Conservation (phyloP, 2,329 filamentous ascomycete genomes). For the Ascochyta koolunga region DNA sequence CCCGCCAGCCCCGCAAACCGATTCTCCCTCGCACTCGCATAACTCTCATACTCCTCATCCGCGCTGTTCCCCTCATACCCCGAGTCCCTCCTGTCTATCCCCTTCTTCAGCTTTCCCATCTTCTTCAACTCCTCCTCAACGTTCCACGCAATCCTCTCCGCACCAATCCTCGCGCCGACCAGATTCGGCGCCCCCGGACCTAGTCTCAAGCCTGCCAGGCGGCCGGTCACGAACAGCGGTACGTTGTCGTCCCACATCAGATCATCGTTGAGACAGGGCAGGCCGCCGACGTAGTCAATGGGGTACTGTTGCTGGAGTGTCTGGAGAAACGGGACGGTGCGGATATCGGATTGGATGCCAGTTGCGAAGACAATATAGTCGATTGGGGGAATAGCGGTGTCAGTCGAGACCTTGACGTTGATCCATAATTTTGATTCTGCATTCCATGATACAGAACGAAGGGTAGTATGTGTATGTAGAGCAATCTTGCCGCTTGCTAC, state of each 20-base stretch:
- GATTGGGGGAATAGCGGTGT: constrained; percentile 57
- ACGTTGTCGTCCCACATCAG: constrained; percentile 77
- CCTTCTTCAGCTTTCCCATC: constrained; percentile 24
- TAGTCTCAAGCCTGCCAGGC: constrained; percentile 69
- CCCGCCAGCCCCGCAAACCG: constrained; percentile 47
- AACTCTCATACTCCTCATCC: constrained; percentile 33
- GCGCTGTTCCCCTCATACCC: constrained; percentile 18
- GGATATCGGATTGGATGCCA: constrained; percentile 69
- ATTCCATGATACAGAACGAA: constrained; percentile 61
- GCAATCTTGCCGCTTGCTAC: constrained; percentile 58
- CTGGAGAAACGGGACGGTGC: constrained; percentile 65
- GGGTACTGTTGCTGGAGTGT: constrained; percentile 66
- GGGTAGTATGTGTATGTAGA: constrained; percentile 63
- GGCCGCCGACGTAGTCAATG: constrained; percentile 66
- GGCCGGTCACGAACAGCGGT: constrained; percentile 73
- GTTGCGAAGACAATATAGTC: constrained; percentile 81
- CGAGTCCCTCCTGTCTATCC: constrained; percentile 6
- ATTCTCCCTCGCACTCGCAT: constrained; percentile 52
- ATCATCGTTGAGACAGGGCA: constrained; percentile 77
- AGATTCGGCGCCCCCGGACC: constrained; percentile 77
- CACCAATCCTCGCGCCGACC: constrained; percentile 73
- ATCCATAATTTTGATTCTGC: constrained; percentile 47
- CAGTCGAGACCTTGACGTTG: constrained; percentile 54
- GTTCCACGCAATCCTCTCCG: constrained; percentile 75
- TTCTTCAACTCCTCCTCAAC: constrained; percentile 63